These are phyloP conservation scores for Taiozyma sp. DNA, from an alignment of 1,139 yeast genomes.

Conservation along the genomic window DNA sequence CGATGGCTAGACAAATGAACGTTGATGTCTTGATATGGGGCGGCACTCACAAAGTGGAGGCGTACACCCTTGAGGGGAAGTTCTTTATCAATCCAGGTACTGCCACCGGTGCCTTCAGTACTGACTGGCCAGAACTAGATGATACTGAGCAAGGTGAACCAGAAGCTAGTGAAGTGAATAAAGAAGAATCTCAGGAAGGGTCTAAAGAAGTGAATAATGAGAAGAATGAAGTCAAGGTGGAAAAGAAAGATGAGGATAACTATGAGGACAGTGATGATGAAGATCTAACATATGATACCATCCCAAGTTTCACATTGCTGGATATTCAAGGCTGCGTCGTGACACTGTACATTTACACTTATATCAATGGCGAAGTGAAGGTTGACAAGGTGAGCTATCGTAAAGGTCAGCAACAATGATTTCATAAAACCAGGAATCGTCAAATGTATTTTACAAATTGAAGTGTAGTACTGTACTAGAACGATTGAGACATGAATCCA, in stretches of 20 bases:
- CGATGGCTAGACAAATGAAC: slow-evolving; percentile 84
- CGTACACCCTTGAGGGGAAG: slow-evolving; percentile 87
- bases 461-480: not conserved
- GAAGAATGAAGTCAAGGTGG: slow-evolving; percentile 9
- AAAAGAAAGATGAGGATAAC: slow-evolving; percentile 25
- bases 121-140: slow-evolving; percentile 45
- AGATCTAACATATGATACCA: slow-evolving; percentile 30
- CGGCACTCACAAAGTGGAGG: slow-evolving; percentile 91
- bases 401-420: slow-evolving; percentile 38
- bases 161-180: slow-evolving; percentile 12
- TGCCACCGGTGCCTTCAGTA: slow-evolving; percentile 83
- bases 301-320: slow-evolving; percentile 87
- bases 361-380: slow-evolving; percentile 75
- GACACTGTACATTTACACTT: slow-evolving; percentile 79
- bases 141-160: slow-evolving; percentile 19
- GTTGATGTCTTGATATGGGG: slow-evolving; percentile 95
- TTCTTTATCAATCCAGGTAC: slow-evolving; percentile 94
- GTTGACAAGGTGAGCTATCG: slow-evolving; percentile 86
- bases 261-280: slow-evolving; percentile 15
- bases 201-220: slow-evolving; percentile 11
- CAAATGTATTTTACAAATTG: not conserved
- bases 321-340: slow-evolving; percentile 78
- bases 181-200: slow-evolving; percentile 13
- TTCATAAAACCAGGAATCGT: not conserved
- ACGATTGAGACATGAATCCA: too few relatives aligned